Conservation (phyloP, 148 eudicot species). For the Vaccinium macrocarpon region DNA sequence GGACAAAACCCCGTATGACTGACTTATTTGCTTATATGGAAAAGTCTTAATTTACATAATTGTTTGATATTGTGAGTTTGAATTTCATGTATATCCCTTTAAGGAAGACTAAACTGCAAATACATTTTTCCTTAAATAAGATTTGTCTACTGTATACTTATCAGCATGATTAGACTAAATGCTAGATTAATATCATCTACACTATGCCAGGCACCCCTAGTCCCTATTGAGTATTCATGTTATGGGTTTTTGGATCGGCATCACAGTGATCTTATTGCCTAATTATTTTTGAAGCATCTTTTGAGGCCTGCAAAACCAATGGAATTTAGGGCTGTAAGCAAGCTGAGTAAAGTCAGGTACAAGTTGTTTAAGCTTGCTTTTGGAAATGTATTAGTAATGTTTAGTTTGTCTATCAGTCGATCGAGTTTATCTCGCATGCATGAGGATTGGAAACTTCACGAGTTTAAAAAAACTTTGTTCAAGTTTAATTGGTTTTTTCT, state of each 20-base stretch:
- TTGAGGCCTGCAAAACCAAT: background rate
- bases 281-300: background rate
- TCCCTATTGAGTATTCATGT: background rate
- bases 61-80: background rate
- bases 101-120: background rate
- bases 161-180: background rate
- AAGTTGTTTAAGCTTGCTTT: background rate
- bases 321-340: background rate
- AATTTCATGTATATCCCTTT: background rate
- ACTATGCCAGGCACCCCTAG: background rate
- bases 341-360: background rate
- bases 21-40: background rate
- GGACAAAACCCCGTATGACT: background rate
- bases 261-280: background rate
- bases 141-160: background rate
- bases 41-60: background rate
- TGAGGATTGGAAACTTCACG: background rate
- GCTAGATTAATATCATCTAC: background rate
- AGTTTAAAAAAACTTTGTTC: background rate
- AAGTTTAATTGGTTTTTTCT: background rate
- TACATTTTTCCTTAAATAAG: background rate
- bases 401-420: background rate
- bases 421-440: too few relatives aligned
- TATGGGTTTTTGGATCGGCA: background rate
- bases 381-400: background rate